Evolutionary conservation across 805 yeast genomes (phyloP), one percentile per base, ranked within the genome.

Genomic region (Wickerhamiella slavikovae): DNA sequence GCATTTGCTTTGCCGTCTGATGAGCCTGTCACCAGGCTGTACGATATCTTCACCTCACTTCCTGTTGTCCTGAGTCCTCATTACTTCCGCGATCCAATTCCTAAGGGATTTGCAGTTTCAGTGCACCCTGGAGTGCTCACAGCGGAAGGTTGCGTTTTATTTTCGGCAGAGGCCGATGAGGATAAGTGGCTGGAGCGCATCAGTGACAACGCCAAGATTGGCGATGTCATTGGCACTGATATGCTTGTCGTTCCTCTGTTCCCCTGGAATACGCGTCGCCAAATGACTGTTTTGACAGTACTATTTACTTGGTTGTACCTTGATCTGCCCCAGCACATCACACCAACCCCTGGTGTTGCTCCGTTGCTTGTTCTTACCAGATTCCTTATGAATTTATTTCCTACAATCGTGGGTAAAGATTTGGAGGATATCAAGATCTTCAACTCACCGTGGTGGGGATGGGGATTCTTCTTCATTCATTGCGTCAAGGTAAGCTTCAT

Each of bases 261-360:
- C 82, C 60, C 57, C 17, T 61, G 51, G 38, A 55, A 60, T 39
- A 27, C 32, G 12, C 25, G 35, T 11, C 43, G 58, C 18, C 39
- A 58, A 20, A 1, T 43, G 24, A 30, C 39, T 4, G 41, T 44
- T 3, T 21, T 43, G 24, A 25, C 39, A 10, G 33, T 55, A 3
- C 30, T 56, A 12, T 29, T 64, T 7, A 52, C 55, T 12, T 89
- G 98, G 96, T 63, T 89, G 35, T 89, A 83, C 51, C 71, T 93
- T 2, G 96, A 89, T 55, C 62, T 89, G 48, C 98, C 98, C 2
- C 93, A 80, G 45, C 64, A 60, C 42, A 58, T 80, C 31, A 67
- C 83, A 21, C 95, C 95, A 28, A 85, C 96, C 3, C 96, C 96
- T 0, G 94, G 94, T 15, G 63, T 71, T 33, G 75, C 83, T 39